Conservation (phyloP, 2,329 filamentous ascomycete species). For the Annulohypoxylon truncatum region DNA sequence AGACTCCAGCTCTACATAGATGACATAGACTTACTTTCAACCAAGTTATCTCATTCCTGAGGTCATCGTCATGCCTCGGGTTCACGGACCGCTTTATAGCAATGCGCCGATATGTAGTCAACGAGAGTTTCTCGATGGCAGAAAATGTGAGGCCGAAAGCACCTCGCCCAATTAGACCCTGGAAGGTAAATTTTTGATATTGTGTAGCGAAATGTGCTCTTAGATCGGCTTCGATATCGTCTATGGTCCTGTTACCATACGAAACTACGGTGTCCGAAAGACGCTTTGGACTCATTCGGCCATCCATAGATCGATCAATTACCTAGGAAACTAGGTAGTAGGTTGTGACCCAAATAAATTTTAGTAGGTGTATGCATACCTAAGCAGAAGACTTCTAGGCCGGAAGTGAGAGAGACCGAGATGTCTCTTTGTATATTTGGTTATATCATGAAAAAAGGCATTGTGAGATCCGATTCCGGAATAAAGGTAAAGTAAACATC, state of each 20-base stretch:
- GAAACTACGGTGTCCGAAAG: background rate
- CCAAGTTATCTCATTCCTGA: slow-evolving; percentile 25
- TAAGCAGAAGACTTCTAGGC: background rate
- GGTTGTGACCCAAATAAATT: background rate
- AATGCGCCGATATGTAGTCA: slow-evolving; percentile 12
- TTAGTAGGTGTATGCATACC: background rate
- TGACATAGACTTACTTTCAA: background rate
- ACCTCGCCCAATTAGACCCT: slow-evolving; percentile 15
- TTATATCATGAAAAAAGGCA: background rate
- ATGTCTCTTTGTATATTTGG: background rate
- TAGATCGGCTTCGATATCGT: slow-evolving; percentile 8
- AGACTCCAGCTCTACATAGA: no score
- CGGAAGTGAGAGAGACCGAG: background rate
- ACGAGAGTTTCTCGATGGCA: slow-evolving; percentile 20
- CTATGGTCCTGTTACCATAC: slow-evolving; percentile 2
- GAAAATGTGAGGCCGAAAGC: slow-evolving; percentile 22
- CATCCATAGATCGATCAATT: background rate
- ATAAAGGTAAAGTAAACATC: background rate
- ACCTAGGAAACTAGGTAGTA: background rate
- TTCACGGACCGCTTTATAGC: slow-evolving; percentile 20
- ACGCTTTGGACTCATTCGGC: background rate
- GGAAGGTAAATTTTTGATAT: slow-evolving; percentile 15
- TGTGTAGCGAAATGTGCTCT: slow-evolving; percentile 18
- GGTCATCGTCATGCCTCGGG: background rate
- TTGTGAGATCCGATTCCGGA: background rate